A percentile compares a stretch with the other conserved stretches of the same genome.
phyloP scores from a whole-genome alignment of 257 asterid genomes.

The Sherardia arvensis region DNA sequence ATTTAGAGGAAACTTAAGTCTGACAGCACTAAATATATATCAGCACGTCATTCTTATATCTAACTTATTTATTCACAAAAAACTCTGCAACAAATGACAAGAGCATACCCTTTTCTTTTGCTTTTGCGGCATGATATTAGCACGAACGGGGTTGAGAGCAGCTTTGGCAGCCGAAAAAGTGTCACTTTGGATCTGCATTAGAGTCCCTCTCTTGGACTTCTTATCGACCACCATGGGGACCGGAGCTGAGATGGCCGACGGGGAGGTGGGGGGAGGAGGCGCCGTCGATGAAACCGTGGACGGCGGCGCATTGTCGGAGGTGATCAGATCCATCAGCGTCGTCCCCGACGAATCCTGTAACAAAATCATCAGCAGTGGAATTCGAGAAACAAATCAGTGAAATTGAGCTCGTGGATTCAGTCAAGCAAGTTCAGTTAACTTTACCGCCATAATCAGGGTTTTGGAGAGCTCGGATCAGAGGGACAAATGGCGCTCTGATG shows the following conservation, averaged over 20 bases:
- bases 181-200: constrained; percentile 98
- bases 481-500: constrained; percentile 1
- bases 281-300: constrained; percentile 21
- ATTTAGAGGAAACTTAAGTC: not conserved
- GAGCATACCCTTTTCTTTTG: constrained; percentile 64
- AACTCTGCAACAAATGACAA: not conserved
- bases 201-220: constrained; percentile 79
- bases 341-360: constrained; percentile 81
- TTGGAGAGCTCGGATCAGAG: not conserved
- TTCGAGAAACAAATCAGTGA: not conserved
- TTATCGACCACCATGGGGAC: constrained; percentile 58
- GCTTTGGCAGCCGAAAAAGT: constrained; percentile 92
- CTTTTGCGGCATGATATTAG: constrained; percentile 74
- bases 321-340: constrained; percentile 97
- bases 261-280: constrained; percentile 42
- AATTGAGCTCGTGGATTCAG: not conserved
- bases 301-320: constrained; percentile 72
- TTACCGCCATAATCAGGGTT: constrained; percentile 20
- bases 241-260: constrained; percentile 31
- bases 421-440: not conserved
- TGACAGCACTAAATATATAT: not conserved
- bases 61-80: not conserved
- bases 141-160: constrained; percentile 41
- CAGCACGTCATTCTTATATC: not conserved
- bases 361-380: constrained; percentile 13